A percentile compares a stretch with the other conserved stretches of the same genome.
Evolutionary conservation across 306 rosid genomes (phyloP).

Genomic region (Rubus idaeus): DNA sequence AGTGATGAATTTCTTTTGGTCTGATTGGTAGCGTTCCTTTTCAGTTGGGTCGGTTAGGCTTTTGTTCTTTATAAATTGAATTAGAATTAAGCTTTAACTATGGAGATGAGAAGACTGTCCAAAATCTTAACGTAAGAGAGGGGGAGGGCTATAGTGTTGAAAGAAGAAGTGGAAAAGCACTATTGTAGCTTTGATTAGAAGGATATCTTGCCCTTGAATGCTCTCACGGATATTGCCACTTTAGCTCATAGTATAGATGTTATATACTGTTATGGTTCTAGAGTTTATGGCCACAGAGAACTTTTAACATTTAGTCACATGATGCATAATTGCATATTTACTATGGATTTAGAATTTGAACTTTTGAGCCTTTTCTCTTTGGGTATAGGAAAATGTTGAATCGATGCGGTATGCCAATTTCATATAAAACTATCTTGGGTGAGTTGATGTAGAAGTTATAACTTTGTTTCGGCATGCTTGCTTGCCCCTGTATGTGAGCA

Average conservation of each 20-base stretch:
- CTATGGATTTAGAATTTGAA: not conserved
- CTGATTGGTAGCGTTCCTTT: not conserved
- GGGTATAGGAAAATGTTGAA: not conserved
- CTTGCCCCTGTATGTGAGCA: not conserved
- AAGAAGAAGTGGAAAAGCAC: not conserved
- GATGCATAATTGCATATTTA: not conserved
- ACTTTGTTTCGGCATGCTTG: not conserved
- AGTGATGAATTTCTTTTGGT: not conserved
- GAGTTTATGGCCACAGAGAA: not conserved
- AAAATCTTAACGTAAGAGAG: not conserved
- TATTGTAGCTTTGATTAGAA: not conserved
- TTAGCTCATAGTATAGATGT: not conserved
- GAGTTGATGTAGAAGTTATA: not conserved
- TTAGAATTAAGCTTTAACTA: not conserved
- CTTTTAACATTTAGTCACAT: not conserved
- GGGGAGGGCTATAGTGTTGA: not conserved
- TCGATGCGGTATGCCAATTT: not conserved
- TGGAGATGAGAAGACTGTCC: not conserved
- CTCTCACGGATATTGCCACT: not conserved
- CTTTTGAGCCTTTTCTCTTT: not conserved
- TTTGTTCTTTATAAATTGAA: not conserved
- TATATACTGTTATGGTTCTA: not conserved
- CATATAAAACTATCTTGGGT: not conserved
- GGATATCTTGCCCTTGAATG: not conserved
- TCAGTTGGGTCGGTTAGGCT: not conserved